Base-by-base conservation (phyloP, 495 filamentous ascomycete genomes). In the Lentithecium fluviatile region DNA sequence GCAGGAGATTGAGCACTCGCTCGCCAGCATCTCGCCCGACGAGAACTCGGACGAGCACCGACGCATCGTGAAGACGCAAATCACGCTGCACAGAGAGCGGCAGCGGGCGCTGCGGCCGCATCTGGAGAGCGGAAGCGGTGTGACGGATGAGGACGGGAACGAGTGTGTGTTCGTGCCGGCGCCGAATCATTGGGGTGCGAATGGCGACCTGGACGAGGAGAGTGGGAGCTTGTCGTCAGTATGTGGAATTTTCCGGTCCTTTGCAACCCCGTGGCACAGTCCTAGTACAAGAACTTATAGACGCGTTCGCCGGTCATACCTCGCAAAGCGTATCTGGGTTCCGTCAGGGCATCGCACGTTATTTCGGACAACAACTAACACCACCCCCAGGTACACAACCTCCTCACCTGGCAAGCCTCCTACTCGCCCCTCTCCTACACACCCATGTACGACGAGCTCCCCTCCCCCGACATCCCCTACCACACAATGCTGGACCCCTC, bases 141-240 rank as follows among this genome's bases (percentile, higher is more conserved):
- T 59, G n/a, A 55, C 58, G 61, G 61, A 64, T 34, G 61, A 55
- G 25, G 61, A 64, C 45, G 61, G 61, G 15, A 34, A 45, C n/a
- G 56, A 59, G 43, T 58, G 54, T 26, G 55, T 58, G 20, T 64
- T 64, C 45, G 61, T 64, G 29, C 61, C 61, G 8, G 61, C 61
- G 34, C 61, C 61, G 20, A 64, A 53, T 21, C 55, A 59, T 32
- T 64, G 61, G 61, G 61, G 61, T 10, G 55, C 50, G 24, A 64
- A 64, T 29, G 61, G 61, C 2, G 61, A 64, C 24, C 43, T 64
- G 19, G 61, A 64, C 49, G 61, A 64, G 40, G 61, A 64, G 56
- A 64, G 61, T 23, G 61, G 61, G 5, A 64, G 55, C 25, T 34
- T 64, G 36, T 53, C 48, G 19, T 58, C 61, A 0, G 61, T 64